These are phyloP conservation scores for Suhomyces xylopsoci DNA, from an alignment of 805 yeast species.

Conservation along the genomic window DNA sequence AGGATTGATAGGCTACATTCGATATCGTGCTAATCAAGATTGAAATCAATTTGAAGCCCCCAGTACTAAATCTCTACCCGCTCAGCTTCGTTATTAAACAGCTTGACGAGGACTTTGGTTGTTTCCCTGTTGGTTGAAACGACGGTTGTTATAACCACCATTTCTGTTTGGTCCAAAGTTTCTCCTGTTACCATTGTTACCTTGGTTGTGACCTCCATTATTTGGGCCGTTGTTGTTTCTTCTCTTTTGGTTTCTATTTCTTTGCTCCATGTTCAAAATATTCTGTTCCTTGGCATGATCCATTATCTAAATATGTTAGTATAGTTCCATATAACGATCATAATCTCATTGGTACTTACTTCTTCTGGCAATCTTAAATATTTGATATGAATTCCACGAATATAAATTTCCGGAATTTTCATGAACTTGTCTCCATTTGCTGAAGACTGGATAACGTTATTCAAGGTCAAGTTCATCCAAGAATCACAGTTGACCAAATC, in stretches of 20 bases:
- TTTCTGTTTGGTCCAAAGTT: conserved; percentile 24
- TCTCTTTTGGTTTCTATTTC: conserved; percentile 44
- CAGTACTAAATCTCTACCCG: background rate
- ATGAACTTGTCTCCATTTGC: conserved; percentile 58
- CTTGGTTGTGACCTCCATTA: conserved; percentile 14
- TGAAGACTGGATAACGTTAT: conserved; percentile 68
- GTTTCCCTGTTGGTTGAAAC: conserved; percentile 16
- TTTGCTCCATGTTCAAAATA: conserved; percentile 47
- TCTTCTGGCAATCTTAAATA: conserved; percentile 73
- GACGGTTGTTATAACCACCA: conserved; percentile 22
- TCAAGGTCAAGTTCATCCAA: conserved; percentile 90
- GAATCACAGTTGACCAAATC: conserved; percentile 81
- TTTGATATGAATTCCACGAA: conserved; percentile 83
- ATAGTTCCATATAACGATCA: background rate
- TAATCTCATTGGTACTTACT: conserved; percentile 10
- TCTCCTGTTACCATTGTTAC: conserved; percentile 11
- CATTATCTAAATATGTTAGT: conserved; percentile 41
- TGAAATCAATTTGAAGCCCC: background rate
- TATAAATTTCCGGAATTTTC: conserved; percentile 69
- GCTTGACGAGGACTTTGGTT: conserved; percentile 4
- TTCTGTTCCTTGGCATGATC: conserved; percentile 71
- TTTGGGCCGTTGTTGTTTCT: conserved; percentile 36
- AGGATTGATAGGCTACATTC: background rate
- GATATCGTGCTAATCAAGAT: background rate
- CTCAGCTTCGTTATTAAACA: background rate